Percentiles rank a stretch among this genome's conserved stretches.
phyloP scores from a whole-genome alignment of 345 rosid species.

The Jatropha curcas region DNA sequence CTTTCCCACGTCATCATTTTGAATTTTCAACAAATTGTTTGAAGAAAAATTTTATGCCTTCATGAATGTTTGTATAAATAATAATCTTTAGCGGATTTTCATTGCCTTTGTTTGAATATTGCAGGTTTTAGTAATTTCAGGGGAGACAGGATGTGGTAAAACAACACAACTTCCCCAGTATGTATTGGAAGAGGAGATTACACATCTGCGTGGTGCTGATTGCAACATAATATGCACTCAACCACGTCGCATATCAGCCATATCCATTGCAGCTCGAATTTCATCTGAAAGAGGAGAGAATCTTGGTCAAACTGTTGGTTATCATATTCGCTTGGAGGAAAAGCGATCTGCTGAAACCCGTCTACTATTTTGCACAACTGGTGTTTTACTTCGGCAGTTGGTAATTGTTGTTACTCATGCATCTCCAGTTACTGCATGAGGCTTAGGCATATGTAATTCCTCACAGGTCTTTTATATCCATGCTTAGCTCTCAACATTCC shows the following conservation, averaged over 20 bases:
- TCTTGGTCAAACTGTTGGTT: constrained; percentile 89
- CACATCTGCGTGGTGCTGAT: constrained; percentile 69
- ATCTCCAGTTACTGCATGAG: not conserved
- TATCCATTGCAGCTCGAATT: constrained; percentile 92
- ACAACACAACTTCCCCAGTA: constrained; percentile 97
- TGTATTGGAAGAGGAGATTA: constrained; percentile 86
- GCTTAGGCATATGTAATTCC: not conserved
- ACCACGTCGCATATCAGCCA: constrained; percentile 94
- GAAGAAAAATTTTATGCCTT: not conserved
- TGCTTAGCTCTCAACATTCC: not conserved
- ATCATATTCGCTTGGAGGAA: constrained; percentile 90
- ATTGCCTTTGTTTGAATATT: constrained; percentile 14
- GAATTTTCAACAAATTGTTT: not conserved
- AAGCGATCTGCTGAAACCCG: constrained; percentile 76
- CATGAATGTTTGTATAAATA: not conserved
- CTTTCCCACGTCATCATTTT: not conserved
- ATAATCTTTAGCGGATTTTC: not conserved
- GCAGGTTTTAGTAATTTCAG: constrained; percentile 88
- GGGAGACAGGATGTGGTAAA: constrained; percentile 99
- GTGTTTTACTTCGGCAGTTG: constrained; percentile 83
- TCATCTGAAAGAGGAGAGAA: constrained; percentile 91
- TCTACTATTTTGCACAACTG: constrained; percentile 93
- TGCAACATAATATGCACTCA: constrained; percentile 94
- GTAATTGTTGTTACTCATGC: constrained; percentile 41
- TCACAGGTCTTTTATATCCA: not conserved